A percentile compares a stretch with the other conserved stretches of the same genome.
Evolutionary conservation across 805 yeast genomes (phyloP).

Genomic region (Candida maesae): DNA sequence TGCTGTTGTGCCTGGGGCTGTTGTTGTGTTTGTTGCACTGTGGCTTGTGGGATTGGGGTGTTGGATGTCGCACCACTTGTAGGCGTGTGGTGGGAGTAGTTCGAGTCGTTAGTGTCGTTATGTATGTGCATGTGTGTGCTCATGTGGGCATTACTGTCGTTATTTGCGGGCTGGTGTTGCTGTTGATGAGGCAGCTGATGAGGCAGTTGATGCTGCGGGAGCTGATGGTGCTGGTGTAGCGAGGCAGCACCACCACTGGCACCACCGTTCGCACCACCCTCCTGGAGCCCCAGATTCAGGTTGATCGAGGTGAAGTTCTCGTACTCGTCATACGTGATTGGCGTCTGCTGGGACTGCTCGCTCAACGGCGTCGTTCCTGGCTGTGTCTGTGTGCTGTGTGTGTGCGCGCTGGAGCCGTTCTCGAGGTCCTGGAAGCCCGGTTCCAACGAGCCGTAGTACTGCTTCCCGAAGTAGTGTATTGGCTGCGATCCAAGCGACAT

Average conservation of each 20-base stretch:
- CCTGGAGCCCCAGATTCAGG: slow-evolving; percentile 18
- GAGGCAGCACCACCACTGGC: neutral
- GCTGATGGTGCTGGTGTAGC: slow-evolving; percentile 5
- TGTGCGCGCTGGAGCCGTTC: neutral
- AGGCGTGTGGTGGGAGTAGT: slow-evolving; percentile 4
- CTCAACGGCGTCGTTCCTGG: neutral
- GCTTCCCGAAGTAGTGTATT: slow-evolving; percentile 17
- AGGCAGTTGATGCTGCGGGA: slow-evolving; percentile 1
- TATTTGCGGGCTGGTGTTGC: slow-evolving; percentile 6
- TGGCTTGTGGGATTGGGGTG: too few species aligned
- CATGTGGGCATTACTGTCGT: slow-evolving; percentile 5
- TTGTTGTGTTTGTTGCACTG: neutral
- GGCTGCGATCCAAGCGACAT: slow-evolving; percentile 26
- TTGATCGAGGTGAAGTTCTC: slow-evolving; percentile 21
- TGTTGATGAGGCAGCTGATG: slow-evolving; percentile 7
- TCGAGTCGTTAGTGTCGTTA: slow-evolving; percentile 3
- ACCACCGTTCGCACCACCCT: neutral
- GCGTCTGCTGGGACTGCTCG: slow-evolving; percentile 7
- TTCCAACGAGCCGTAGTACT: slow-evolving; percentile 21
- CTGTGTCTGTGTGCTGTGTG: slow-evolving; percentile 4
- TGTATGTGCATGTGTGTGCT: slow-evolving; percentile 6
- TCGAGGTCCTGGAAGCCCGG: slow-evolving; percentile 20
- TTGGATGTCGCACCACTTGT: too few species aligned
- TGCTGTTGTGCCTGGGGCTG: slow-evolving; percentile 2
- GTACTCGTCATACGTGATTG: slow-evolving; percentile 14